Evolutionary conservation across 163 green algal species (phyloP).

Genomic region (Coccomyxa subellipsoidea): DNA sequence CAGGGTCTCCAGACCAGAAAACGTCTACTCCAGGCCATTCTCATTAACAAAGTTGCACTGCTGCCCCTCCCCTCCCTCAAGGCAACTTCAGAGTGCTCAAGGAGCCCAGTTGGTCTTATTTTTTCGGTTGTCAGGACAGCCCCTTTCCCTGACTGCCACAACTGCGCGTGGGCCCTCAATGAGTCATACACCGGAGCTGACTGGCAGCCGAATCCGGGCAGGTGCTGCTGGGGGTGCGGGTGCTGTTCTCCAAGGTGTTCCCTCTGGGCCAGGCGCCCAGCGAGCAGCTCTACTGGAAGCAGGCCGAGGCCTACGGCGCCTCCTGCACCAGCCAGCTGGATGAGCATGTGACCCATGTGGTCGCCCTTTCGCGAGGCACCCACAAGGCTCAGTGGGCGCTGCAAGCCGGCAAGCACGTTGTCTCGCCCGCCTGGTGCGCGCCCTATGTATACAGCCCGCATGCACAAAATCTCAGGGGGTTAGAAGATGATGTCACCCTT

Average conservation of each 20-base stretch:
- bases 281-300: constrained; percentile 60
- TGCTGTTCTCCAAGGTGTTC: constrained; percentile 53
- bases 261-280: constrained; percentile 40
- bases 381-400: constrained; percentile 66
- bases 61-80: too few species aligned
- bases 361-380: constrained; percentile 47
- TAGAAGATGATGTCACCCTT: too few species aligned
- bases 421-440: constrained; percentile 50
- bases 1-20: too few species aligned
- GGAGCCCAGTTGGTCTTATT: too few species aligned
- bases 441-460: not conserved
- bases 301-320: constrained; percentile 60
- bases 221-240: constrained; percentile 48
- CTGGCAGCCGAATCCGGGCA: not conserved
- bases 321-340: constrained; percentile 18
- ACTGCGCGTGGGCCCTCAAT: too few species aligned
- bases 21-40: too few species aligned
- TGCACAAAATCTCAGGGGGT: not conserved
- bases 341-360: constrained; percentile 60
- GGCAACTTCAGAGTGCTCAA: too few species aligned
- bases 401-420: constrained; percentile 45
- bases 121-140: too few species aligned
- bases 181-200: not conserved
- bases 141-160: too few species aligned
- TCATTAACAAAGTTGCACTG: too few species aligned